Conservation (phyloP, 2,329 filamentous ascomycete genomes). For the Talaromyces amestolkiae region DNA sequence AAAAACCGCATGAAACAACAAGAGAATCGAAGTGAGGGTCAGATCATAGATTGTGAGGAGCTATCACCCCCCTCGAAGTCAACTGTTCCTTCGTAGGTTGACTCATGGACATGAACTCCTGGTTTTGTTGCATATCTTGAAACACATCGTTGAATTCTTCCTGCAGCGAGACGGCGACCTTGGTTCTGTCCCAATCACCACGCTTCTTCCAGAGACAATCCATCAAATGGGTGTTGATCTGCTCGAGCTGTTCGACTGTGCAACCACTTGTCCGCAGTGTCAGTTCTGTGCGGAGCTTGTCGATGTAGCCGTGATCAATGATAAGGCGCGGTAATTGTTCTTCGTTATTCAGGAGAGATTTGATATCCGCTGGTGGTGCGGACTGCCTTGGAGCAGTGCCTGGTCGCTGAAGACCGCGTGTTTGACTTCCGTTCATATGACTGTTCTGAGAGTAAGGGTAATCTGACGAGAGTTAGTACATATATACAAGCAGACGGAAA, state of each 20-base stretch:
- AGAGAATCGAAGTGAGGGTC: conserved; percentile 10
- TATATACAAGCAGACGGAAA: background rate
- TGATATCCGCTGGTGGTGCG: conserved; percentile 29
- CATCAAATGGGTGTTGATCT: conserved; percentile 89
- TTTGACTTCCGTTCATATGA: conserved; percentile 36
- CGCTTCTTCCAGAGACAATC: conserved; percentile 79
- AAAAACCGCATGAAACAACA: conserved; percentile 13
- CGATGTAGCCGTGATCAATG: conserved; percentile 53
- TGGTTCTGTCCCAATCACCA: conserved; percentile 77
- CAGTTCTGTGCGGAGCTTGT: conserved; percentile 61
- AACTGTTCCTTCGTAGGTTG: conserved; percentile 35
- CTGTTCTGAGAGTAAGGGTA: conserved; percentile 31
- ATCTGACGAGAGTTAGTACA: conserved; percentile 25
- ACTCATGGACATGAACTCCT: conserved; percentile 37
- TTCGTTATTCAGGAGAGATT: conserved; percentile 36
- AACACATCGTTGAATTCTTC: conserved; percentile 71
- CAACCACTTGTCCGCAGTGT: conserved; percentile 69
- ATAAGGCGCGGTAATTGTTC: conserved; percentile 30
- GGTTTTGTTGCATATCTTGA: conserved; percentile 57
- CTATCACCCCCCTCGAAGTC: conserved; percentile 27
- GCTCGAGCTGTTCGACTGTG: conserved; percentile 90
- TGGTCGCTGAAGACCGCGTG: conserved; percentile 31
- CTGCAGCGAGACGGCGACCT: conserved; percentile 63
- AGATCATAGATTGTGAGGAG: conserved; percentile 3
- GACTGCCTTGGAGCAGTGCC: conserved; percentile 31